A percentile compares a stretch with the other conserved stretches of the same genome.
These are phyloP conservation scores for Diaporthe ilicicola DNA, from an alignment of 2,329 filamentous ascomycete species.

Conservation along the genomic window DNA sequence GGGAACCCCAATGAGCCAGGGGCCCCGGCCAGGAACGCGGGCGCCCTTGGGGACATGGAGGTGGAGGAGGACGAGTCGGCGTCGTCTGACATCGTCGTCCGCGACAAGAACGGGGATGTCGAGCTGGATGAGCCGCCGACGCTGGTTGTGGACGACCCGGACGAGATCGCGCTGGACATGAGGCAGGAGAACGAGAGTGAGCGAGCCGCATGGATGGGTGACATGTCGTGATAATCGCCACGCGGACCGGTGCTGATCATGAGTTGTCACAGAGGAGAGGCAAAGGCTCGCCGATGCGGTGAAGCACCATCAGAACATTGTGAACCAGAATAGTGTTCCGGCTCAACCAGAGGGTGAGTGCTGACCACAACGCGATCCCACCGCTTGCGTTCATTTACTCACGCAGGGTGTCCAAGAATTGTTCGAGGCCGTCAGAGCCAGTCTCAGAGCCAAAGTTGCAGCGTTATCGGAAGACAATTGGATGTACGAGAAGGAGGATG, in stretches of 20 bases:
- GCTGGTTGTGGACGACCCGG: slow-evolving; percentile 61
- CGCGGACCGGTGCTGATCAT: background rate
- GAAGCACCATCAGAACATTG: slow-evolving; percentile 60
- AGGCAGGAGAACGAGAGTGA: slow-evolving; percentile 64
- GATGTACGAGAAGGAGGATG: slow-evolving; percentile 83
- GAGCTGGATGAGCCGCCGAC: slow-evolving; percentile 66
- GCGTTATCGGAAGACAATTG: slow-evolving; percentile 84
- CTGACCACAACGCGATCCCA: background rate
- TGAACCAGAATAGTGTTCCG: slow-evolving; percentile 61
- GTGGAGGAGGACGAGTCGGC: slow-evolving; percentile 62
- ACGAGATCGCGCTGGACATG: slow-evolving; percentile 65
- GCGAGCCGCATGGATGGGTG: slow-evolving; percentile 35
- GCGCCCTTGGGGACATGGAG: slow-evolving; percentile 57
- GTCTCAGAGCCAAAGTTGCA: slow-evolving; percentile 75
- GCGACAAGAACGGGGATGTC: slow-evolving; percentile 70
- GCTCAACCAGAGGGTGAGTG: slow-evolving; percentile 72
- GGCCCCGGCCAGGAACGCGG: slow-evolving; percentile 39
- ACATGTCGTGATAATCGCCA: background rate
- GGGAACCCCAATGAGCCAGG: slow-evolving; percentile 48
- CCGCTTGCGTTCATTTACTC: background rate
- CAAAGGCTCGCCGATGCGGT: slow-evolving; percentile 69
- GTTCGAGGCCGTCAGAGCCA: slow-evolving; percentile 73
- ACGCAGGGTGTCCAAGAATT: slow-evolving; percentile 61
- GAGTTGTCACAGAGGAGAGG: slow-evolving; percentile 57
- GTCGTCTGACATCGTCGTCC: slow-evolving; percentile 69